Evolutionary conservation across 257 asterid species (phyloP).

Genomic region (Lithospermum erythrorhizon): DNA sequence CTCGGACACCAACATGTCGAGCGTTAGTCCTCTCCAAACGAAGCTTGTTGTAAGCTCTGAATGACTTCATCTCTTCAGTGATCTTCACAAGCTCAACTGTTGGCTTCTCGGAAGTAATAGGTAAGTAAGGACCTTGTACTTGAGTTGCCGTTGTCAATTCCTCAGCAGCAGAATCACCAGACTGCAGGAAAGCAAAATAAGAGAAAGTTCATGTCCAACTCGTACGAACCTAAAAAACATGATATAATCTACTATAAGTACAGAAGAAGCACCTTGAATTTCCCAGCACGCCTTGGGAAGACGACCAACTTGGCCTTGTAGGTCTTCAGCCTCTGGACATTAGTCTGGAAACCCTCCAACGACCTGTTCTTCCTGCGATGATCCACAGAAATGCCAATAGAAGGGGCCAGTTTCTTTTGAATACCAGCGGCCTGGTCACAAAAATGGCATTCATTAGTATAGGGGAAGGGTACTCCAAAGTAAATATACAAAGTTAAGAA

Average conservation of each 20-base stretch:
- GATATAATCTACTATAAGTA: not conserved
- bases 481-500: not conserved
- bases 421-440: constrained; percentile 57
- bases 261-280: constrained; percentile 31
- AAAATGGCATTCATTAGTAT: constrained; percentile 3
- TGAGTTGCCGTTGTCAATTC: constrained; percentile 61
- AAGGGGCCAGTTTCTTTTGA: constrained; percentile 60
- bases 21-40: constrained; percentile 58
- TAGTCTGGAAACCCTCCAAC: constrained; percentile 60
- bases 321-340: constrained; percentile 67
- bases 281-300: constrained; percentile 54
- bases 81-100: constrained; percentile 55
- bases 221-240: too few relatives aligned
- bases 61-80: constrained; percentile 48
- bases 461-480: too few relatives aligned
- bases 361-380: constrained; percentile 56
- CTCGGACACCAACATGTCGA: constrained; percentile 65
- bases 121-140: constrained; percentile 45
- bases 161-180: constrained; percentile 54
- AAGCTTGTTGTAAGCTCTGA: constrained; percentile 63
- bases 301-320: constrained; percentile 70
- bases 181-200: constrained; percentile 14
- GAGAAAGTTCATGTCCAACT: not conserved
- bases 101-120: constrained; percentile 57
- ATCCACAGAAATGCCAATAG: constrained; percentile 61